Conservation (phyloP, 306 rosid species). For the Cucurbita moschata region DNA sequence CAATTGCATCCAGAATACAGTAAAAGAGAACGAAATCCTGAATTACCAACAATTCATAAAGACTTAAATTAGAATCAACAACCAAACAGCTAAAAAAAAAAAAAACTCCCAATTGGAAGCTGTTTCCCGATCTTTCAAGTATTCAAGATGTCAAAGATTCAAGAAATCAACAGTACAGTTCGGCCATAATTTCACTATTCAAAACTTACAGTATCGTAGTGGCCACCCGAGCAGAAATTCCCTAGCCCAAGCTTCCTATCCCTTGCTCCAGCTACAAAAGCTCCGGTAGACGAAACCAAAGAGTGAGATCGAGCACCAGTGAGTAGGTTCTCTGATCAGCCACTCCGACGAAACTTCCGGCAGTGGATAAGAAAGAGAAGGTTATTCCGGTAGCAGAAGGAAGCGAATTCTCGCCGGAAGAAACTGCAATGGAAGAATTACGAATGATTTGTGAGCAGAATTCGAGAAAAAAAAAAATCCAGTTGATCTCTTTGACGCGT, state of each 20-base stretch:
- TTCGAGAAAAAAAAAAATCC: not conserved
- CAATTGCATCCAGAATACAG: conserved; percentile 13
- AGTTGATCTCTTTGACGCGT: conserved; percentile 1
- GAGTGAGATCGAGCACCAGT: conserved; percentile 29
- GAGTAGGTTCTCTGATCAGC: conserved; percentile 16
- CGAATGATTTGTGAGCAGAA: not conserved
- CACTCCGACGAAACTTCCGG: conserved; percentile 7
- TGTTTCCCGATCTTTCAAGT: conserved; percentile 4
- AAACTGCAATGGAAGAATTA: conserved; percentile 6
- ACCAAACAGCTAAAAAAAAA: not conserved
- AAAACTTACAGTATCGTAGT: not conserved
- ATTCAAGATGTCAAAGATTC: conserved; percentile 12
- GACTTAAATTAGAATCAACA: not conserved
- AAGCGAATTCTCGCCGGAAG: not conserved
- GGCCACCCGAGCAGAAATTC: conserved; percentile 7
- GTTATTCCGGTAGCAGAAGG: not conserved
- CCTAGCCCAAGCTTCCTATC: not conserved
- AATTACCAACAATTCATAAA: conserved; percentile 6
- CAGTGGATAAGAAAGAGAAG: not conserved
- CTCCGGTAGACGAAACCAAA: not conserved
- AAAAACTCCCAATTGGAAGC: not conserved
- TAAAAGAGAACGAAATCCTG: conserved; percentile 7
- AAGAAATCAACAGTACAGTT: not conserved
- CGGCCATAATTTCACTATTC: not conserved
- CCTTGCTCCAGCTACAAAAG: not conserved